Base-by-base conservation (phyloP, 169 alveolate genomes). In the Cryptosporidium sp. region DNA sequence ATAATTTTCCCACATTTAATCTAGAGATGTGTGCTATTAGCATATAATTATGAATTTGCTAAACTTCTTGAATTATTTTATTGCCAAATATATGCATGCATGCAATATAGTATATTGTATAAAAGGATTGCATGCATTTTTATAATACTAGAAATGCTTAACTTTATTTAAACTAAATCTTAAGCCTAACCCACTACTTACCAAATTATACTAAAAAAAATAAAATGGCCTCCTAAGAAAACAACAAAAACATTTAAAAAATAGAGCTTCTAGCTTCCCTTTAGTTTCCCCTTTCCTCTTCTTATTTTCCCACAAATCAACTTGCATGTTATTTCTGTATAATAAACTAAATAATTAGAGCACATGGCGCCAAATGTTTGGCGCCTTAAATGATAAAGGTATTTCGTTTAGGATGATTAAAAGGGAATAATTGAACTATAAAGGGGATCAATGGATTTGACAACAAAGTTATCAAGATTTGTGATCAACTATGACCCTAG, bases 401-500 rank as follows among this genome's bases (percentile, higher is more conserved):
- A 8, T 4, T 4, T 6, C 4, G 5, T 70, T 23, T 16, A 48
- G 37, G n/a, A 26, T 29, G 39, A 67, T 26, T 33, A 37, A 18
- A 10, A 33, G 69, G 7, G 60, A 53, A 58, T 14, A 26, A 71
- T 31, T 53, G 26, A 58, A 21, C 65, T 26, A 16, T 56, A 23
- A 33, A 56, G 67, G 31, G 35, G 35, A 56, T 23, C 21, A 33
- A 65, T 62, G 89, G 29, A 80, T 52, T 60, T 65, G 70, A 65
- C 73, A 39, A 80, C 89, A 35, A 80, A 80, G 56, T 48, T 80
- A 60, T 80, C 89, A 14, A 80, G 75, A 21, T 80, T 80, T 60
- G 89, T 80, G 44, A 67, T 80, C 56, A 80, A 65, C 52, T 80
- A 80, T 44, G 89, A 44, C 44, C 60, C 80, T 80, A 33, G 33